These are phyloP conservation scores for Trichoderma guizhouense DNA, from an alignment of 2,329 filamentous ascomycete genomes.

Conservation along the genomic window DNA sequence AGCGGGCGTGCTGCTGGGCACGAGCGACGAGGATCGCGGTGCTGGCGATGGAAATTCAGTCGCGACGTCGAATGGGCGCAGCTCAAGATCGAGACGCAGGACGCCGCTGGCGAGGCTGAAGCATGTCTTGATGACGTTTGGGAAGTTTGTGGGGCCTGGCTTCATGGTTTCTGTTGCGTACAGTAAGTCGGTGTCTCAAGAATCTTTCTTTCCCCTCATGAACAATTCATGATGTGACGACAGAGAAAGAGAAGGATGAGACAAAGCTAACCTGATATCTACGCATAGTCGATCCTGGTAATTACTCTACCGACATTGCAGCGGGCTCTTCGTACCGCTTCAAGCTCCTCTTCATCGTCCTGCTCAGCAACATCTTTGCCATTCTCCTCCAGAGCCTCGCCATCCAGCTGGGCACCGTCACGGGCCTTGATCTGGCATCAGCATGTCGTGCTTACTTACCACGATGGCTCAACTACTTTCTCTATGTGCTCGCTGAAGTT, in stretches of 20 bases:
- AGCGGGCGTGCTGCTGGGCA: background rate
- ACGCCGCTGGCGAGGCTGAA: conserved; percentile 21
- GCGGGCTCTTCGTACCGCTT: conserved; percentile 65
- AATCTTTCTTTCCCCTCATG: background rate
- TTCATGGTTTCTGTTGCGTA: conserved; percentile 62
- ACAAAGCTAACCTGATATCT: background rate
- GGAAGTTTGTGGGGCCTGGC: conserved; percentile 59
- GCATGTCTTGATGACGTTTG: conserved; percentile 28
- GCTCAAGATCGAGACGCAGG: background rate
- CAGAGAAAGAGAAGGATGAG: background rate
- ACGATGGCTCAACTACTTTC: conserved; percentile 58
- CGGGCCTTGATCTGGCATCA: conserved; percentile 63
- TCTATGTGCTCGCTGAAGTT: conserved; percentile 62
- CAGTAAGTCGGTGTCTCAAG: conserved; percentile 38
- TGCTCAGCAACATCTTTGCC: conserved; percentile 67
- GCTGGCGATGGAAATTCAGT: background rate
- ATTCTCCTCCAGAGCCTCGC: conserved; percentile 67
- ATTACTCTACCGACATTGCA: conserved; percentile 68
- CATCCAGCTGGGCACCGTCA: conserved; percentile 67
- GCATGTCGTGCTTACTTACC: conserved; percentile 64
- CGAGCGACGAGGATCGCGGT: background rate
- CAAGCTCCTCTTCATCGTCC: conserved; percentile 63
- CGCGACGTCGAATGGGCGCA: background rate
- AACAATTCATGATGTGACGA: background rate
- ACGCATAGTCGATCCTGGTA: conserved; percentile 54